Percentiles rank a stretch among this genome's conserved stretches.
Evolutionary conservation across 257 asterid genomes (phyloP).

Genomic region (Jaltomata sinuosa): DNA sequence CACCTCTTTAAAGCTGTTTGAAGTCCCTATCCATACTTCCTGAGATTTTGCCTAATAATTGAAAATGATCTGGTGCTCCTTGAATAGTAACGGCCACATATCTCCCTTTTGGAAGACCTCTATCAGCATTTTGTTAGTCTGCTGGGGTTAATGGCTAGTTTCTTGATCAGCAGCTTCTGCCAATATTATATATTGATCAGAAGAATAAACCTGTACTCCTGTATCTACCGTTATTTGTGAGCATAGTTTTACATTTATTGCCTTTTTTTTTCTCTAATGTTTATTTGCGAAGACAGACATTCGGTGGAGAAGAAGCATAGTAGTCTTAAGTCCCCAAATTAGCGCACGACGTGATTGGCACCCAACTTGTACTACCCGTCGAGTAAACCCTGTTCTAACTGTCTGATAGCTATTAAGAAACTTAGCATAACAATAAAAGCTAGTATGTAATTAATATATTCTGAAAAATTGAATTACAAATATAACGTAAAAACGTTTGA

Average conservation of each 20-base stretch:
- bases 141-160: background rate
- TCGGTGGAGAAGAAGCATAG: background rate
- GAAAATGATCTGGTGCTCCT: background rate
- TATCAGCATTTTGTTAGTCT: background rate
- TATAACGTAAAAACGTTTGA: background rate
- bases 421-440: background rate
- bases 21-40: background rate
- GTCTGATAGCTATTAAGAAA: background rate
- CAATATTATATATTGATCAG: background rate
- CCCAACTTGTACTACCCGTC: background rate
- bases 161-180: background rate
- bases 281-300: background rate
- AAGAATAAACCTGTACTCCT: background rate
- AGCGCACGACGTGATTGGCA: background rate
- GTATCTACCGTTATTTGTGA: background rate
- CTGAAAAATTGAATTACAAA: background rate
- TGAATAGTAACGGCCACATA: background rate
- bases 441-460: background rate
- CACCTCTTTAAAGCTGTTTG: background rate
- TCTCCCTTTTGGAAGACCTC: background rate
- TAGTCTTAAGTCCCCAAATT: background rate
- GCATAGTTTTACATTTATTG: background rate
- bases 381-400: background rate
- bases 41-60: background rate
- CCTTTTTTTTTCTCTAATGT: background rate